These are phyloP conservation scores for Beauveria pseudobassiana DNA, from an alignment of 2,329 filamentous ascomycete genomes.

Conservation along the genomic window DNA sequence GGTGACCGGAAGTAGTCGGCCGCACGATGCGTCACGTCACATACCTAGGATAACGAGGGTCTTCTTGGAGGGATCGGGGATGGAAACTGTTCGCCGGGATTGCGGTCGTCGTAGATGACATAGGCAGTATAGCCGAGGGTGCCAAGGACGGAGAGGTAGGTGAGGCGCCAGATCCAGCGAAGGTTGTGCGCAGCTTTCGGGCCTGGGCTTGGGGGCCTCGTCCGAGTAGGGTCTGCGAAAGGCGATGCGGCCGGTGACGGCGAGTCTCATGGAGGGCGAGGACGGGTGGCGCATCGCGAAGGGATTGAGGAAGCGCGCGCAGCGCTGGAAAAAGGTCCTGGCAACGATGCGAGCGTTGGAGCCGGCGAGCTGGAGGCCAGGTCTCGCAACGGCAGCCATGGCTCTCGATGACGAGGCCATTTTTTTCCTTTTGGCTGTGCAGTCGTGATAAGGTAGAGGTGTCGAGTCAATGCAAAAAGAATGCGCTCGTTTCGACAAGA, in stretches of 20 bases:
- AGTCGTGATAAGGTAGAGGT: not conserved
- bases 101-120: slow-evolving; percentile 72
- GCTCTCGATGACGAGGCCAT: slow-evolving; percentile 42
- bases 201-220: slow-evolving; percentile 40
- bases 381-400: slow-evolving; percentile 28
- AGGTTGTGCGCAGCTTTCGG: slow-evolving; percentile 55
- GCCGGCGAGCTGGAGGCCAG: slow-evolving; percentile 21
- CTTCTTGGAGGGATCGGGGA: slow-evolving; percentile 85
- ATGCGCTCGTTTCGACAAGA: not conserved
- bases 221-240: slow-evolving; percentile 45
- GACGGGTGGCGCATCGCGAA: slow-evolving; percentile 18
- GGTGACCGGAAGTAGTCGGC: slow-evolving; percentile 12
- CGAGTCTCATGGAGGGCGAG: slow-evolving; percentile 27
- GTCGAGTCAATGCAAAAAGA: not conserved
- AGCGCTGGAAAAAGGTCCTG: slow-evolving; percentile 27
- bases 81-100: slow-evolving; percentile 73
- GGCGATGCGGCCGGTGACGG: slow-evolving; percentile 29
- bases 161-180: slow-evolving; percentile 75
- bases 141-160: slow-evolving; percentile 66
- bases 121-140: slow-evolving; percentile 67
- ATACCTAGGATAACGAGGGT: slow-evolving; percentile 91
- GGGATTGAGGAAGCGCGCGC: slow-evolving; percentile 14
- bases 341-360: slow-evolving; percentile 22
- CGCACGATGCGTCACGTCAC: slow-evolving; percentile 17
- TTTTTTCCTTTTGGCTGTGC: not conserved